Conservation (phyloP, 2,329 filamentous ascomycete species). For the Didymella lethalis region DNA sequence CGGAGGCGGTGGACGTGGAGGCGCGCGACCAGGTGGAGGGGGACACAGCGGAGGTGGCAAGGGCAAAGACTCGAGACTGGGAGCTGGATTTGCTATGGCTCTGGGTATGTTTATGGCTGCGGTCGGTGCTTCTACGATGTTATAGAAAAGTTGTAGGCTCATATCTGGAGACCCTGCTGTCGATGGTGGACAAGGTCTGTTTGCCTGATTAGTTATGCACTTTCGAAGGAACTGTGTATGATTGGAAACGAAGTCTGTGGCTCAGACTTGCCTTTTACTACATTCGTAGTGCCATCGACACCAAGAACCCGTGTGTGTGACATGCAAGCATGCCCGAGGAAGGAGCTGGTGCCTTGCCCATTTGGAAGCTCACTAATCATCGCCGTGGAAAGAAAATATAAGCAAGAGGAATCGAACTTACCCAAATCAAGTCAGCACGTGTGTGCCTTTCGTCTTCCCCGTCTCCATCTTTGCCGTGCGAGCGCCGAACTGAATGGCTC, state of each 20-base stretch:
- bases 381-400: constrained; percentile 20
- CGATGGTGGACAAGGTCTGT: too few species aligned
- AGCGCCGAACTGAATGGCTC: constrained; percentile 70
- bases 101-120: neutral
- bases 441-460: constrained; percentile 58
- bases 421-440: constrained; percentile 45
- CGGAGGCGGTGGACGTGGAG: neutral
- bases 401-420: neutral
- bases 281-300: constrained; percentile 27
- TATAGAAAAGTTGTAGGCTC: neutral
- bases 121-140: neutral
- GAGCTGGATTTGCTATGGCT: neutral
- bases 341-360: constrained; percentile 35
- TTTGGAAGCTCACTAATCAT: constrained; percentile 45
- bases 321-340: constrained; percentile 24
- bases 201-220: neutral
- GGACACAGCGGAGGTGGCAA: neutral
- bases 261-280: constrained; percentile 49
- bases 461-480: constrained; percentile 56
- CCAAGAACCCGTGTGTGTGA: constrained; percentile 25
- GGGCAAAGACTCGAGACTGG: neutral
- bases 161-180: too few species aligned
- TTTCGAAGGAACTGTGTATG: neutral
- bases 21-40: neutral
- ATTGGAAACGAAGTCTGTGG: constrained; percentile 10